phyloP scores from a whole-genome alignment of 1,284 basidiomycete genomes.

The Malassezia restricta region DNA sequence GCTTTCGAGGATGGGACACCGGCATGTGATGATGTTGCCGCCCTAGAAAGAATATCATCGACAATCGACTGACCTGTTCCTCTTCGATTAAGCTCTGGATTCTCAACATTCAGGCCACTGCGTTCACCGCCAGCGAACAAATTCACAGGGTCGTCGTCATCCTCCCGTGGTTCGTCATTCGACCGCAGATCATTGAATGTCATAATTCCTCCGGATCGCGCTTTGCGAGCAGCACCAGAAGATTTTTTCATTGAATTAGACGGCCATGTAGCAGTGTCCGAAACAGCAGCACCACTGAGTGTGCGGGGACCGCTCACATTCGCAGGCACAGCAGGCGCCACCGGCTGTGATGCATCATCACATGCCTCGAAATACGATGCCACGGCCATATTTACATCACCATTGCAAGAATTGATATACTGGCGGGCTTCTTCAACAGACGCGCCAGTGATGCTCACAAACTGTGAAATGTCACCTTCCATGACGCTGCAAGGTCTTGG shows the following conservation, averaged over 20 bases:
- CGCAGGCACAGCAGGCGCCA: constrained; percentile 2
- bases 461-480: constrained; percentile 35
- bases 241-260: not conserved
- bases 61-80: constrained; percentile 55
- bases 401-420: constrained; percentile 44
- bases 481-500: constrained; percentile 10
- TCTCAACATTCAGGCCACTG: constrained; percentile 80
- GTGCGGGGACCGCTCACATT: constrained; percentile 37
- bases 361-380: constrained; percentile 44
- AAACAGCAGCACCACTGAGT: constrained; percentile 37
- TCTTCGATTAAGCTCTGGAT: constrained; percentile 56
- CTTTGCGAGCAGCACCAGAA: not conserved
- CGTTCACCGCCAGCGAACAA: constrained; percentile 44
- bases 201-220: constrained; percentile 37
- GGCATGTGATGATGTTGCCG: constrained; percentile 52
- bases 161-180: constrained; percentile 24
- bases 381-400: constrained; percentile 46
- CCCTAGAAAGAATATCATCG: constrained; percentile 66
- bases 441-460: constrained; percentile 43
- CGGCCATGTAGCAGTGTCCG: constrained; percentile 4
- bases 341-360: constrained; percentile 6
- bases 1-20: not conserved
- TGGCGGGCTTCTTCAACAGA: constrained; percentile 44
- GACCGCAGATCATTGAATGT: constrained; percentile 44
- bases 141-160: constrained; percentile 37